Evolutionary conservation across 495 filamentous ascomycete species (phyloP).

Genomic region (Astrocystis sublimbata): DNA sequence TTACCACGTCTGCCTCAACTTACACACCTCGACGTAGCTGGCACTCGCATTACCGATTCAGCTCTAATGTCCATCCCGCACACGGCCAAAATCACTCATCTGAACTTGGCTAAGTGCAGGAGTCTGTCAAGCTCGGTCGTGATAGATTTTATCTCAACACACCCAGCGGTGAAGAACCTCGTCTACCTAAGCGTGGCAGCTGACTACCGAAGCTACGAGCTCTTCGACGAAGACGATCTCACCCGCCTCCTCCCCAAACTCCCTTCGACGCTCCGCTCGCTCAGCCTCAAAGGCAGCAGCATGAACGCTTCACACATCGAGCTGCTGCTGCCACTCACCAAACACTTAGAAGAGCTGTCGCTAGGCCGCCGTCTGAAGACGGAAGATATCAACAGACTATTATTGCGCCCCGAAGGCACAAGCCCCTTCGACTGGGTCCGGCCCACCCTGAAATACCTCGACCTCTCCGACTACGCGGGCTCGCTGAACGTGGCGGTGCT

Average conservation of each 20-base stretch:
- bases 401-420: slow-evolving; percentile 48
- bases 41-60: slow-evolving; percentile 73
- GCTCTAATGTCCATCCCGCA: slow-evolving; percentile 71
- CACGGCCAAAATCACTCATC: slow-evolving; percentile 73
- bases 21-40: slow-evolving; percentile 79
- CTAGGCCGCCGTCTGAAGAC: slow-evolving; percentile 69
- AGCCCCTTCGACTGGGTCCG: slow-evolving; percentile 54
- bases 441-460: slow-evolving; percentile 73
- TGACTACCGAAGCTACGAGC: slow-evolving; percentile 71
- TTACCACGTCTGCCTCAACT: slow-evolving; percentile 68
- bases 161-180: slow-evolving; percentile 68
- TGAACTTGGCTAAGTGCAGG: slow-evolving; percentile 78
- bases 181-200: slow-evolving; percentile 75
- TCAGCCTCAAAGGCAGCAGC: slow-evolving; percentile 76
- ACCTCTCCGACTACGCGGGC: slow-evolving; percentile 62
- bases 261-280: slow-evolving; percentile 66
- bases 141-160: slow-evolving; percentile 70
- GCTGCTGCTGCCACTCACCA: slow-evolving; percentile 68
- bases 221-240: slow-evolving; percentile 67
- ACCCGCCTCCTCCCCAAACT: slow-evolving; percentile 66
- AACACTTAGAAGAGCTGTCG: slow-evolving; percentile 78
- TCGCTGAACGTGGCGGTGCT: slow-evolving; percentile 63
- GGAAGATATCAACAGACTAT: slow-evolving; percentile 61
- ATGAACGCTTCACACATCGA: slow-evolving; percentile 66
- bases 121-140: slow-evolving; percentile 65